Evolutionary conservation across 2,329 filamentous ascomycete species (phyloP), one percentile per base, ranked within the genome.

Genomic region (Colletotrichum theobromicola): DNA sequence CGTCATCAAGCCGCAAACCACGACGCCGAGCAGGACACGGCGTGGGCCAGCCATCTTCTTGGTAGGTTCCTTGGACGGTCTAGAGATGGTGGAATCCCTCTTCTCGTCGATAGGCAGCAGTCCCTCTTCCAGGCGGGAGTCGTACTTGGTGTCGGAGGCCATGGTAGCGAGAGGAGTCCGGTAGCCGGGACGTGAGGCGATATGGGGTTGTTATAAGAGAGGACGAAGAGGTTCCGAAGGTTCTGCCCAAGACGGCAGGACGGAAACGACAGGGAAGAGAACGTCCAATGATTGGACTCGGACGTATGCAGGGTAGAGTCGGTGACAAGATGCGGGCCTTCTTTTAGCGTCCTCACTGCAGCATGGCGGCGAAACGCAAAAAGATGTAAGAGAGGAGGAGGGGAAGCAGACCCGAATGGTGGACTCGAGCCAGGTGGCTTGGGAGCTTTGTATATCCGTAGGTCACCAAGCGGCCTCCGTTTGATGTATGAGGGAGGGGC

Each of bases 121-220:
- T 76, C 76, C 76, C 72, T 76, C 76, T 74, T 77, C 76, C 32
- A 77, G 76, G 67, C 70, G 67, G 26, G 62, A 67, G 66, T 77
- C 74, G 46, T 74, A 70, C 63, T 74, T 76, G 55, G 53, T 75
- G 42, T 77, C 70, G 67, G 53, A 69, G 61, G 70, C 70, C 75
- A 77, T 77, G 61, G 70, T 77, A 24, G 42, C 67, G 67, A 69
- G 55, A 37, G 61, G 61, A 30, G 46, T 30, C 24, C 24, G 28
- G 12, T 58, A 30, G 67, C 62, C 55, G 34, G 32, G 28, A 67
- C 24, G 46, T 60, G 26, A 50, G 68, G 55, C 32, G 55, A 92
- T 68, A 55, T 72, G 62, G 68, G 21, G 75, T 64, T 76, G 82
- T 73, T 90, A 76, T 75, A 75, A 37, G 26, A 57, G 81, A 76